These are phyloP conservation scores for Tolypocladium cylindrosporum DNA, from an alignment of 2,329 filamentous ascomycete species.

Conservation along the genomic window DNA sequence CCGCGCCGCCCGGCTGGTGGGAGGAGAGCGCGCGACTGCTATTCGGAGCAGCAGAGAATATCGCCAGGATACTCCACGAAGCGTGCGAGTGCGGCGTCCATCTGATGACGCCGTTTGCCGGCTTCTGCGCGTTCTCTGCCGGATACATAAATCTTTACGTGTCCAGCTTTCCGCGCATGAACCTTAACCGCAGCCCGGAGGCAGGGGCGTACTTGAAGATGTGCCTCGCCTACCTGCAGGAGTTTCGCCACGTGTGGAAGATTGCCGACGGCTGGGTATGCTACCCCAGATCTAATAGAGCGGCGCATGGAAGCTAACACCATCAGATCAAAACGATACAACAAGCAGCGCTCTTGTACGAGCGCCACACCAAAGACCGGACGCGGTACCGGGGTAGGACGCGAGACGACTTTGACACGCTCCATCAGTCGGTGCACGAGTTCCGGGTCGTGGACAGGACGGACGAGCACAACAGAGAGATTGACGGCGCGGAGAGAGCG, in stretches of 20 bases:
- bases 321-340: constrained; percentile 13
- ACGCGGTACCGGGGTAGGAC: constrained; percentile 14
- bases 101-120: constrained; percentile 30
- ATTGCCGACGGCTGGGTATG: constrained; percentile 19
- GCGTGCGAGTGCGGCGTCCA: constrained; percentile 24
- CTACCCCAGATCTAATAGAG: too few relatives aligned
- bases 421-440: constrained; percentile 20
- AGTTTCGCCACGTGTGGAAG: constrained; percentile 17
- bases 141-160: constrained; percentile 31
- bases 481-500: constrained; percentile 13
- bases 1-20: constrained; percentile 29
- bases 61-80: constrained; percentile 24
- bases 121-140: constrained; percentile 35
- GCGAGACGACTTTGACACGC: constrained; percentile 16
- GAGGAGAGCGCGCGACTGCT: constrained; percentile 24
- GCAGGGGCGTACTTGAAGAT: constrained; percentile 11
- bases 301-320: too few relatives aligned
- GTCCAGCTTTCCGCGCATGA: constrained; percentile 29
- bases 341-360: constrained; percentile 17
- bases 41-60: constrained; percentile 24
- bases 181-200: constrained; percentile 18
- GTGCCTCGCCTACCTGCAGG: constrained; percentile 15
- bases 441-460: constrained; percentile 19
- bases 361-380: constrained; percentile 11
- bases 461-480: constrained; percentile 18